These are phyloP conservation scores for Podospora sp. DNA, from an alignment of 495 filamentous ascomycete genomes.

Conservation along the genomic window DNA sequence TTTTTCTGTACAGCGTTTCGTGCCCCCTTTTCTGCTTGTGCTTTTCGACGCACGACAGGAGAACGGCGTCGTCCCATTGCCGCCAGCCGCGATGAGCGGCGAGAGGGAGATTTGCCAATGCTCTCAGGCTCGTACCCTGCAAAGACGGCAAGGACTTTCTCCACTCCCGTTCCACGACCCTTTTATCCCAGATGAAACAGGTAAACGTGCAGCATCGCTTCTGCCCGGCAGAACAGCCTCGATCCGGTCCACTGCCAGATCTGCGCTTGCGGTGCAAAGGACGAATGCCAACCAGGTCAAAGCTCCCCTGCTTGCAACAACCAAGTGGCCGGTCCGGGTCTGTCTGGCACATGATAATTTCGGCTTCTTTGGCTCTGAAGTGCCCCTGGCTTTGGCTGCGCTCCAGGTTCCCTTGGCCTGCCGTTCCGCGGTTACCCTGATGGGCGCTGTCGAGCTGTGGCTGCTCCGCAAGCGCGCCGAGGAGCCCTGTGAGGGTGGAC, in stretches of 20 bases:
- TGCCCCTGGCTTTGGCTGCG: not conserved
- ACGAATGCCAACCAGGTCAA: conserved; percentile 17
- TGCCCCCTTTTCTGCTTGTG: not conserved
- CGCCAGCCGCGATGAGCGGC: conserved; percentile 24
- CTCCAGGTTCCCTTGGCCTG: not conserved
- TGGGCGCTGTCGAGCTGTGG: not conserved
- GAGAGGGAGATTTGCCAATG: conserved; percentile 2
- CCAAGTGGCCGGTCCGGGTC: conserved; percentile 15
- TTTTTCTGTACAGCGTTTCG: not conserved
- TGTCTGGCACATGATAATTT: conserved; percentile 13
- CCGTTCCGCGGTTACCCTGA: conserved; percentile 2
- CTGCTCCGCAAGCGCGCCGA: not conserved
- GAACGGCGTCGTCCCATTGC: conserved; percentile 2
- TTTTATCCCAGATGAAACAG: conserved; percentile 41
- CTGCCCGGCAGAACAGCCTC: conserved; percentile 32
- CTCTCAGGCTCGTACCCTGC: conserved; percentile 23
- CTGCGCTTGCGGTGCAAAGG: conserved; percentile 9
- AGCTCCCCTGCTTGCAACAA: conserved; percentile 9
- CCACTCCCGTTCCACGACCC: conserved; percentile 28
- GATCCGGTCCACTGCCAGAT: conserved; percentile 22
- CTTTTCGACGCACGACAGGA: not conserved
- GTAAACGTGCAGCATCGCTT: conserved; percentile 37
- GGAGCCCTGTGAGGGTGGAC: not conserved
- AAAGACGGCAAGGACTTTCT: conserved; percentile 31
- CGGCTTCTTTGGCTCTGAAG: conserved; percentile 7